Conservation (phyloP, 2,329 filamentous ascomycete genomes). For the Colletotrichum cuscutae region DNA sequence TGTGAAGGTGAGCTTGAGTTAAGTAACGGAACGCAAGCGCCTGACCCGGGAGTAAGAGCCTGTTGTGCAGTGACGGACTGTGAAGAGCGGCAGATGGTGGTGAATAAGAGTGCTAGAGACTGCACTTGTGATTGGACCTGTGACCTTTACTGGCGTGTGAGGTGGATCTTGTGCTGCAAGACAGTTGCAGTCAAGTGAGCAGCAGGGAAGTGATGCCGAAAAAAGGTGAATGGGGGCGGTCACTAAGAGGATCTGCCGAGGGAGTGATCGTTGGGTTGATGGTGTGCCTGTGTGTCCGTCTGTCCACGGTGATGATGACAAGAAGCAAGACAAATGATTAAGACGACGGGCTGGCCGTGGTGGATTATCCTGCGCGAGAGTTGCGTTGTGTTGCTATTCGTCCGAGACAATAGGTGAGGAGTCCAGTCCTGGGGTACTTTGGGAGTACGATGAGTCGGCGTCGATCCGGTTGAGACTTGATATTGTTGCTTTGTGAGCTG, state of each 20-base stretch:
- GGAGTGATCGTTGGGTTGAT: background rate
- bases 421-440: conserved; percentile 33
- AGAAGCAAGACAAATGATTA: conserved; percentile 12
- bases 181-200: conserved; percentile 32
- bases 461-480: conserved; percentile 11
- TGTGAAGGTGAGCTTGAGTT: conserved; percentile 15
- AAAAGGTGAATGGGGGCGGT: conserved; percentile 3
- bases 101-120: conserved; percentile 10
- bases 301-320: background rate
- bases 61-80: conserved; percentile 10
- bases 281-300: background rate
- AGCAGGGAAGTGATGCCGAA: conserved; percentile 5
- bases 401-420: conserved; percentile 29
- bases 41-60: conserved; percentile 14
- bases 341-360: conserved; percentile 21
- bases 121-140: conserved; percentile 31
- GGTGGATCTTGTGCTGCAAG: conserved; percentile 28
- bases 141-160: conserved; percentile 25
- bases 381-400: conserved; percentile 12
- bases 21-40: conserved; percentile 21
- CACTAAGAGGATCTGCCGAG: conserved; percentile 16
- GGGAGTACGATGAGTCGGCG: conserved; percentile 5
- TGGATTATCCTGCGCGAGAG: conserved; percentile 5
- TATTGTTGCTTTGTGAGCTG: background rate
- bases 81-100: conserved; percentile 25